Percentiles rank a stretch among this genome's conserved stretches.
Evolutionary conservation across 2,329 filamentous ascomycete genomes (phyloP).

Genomic region (Mycogone perniciosa): DNA sequence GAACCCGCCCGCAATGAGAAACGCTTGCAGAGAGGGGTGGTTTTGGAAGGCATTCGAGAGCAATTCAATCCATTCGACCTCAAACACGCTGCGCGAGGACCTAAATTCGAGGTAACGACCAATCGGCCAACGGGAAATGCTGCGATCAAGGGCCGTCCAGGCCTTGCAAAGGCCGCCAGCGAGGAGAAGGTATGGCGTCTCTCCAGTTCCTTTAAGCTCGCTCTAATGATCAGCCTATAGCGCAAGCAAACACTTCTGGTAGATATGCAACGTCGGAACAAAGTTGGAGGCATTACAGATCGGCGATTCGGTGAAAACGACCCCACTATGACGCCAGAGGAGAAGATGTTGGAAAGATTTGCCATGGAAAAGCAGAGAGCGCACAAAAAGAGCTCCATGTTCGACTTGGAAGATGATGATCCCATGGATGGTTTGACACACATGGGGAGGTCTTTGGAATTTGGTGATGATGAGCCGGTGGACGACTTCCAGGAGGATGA

Average conservation of each 20-base stretch:
- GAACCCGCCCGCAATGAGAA: conserved; percentile 61
- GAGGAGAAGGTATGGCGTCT: conserved; percentile 65
- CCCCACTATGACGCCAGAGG: conserved; percentile 85
- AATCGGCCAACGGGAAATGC: conserved; percentile 50
- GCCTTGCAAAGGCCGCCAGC: conserved; percentile 75
- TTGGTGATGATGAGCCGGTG: conserved; percentile 46
- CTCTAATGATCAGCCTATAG: conserved; percentile 32
- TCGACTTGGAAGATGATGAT: conserved; percentile 74
- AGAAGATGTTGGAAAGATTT: conserved; percentile 86
- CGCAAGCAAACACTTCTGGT: conserved; percentile 77
- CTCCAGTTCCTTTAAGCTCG: background rate
- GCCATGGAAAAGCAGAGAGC: conserved; percentile 76
- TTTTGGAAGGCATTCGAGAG: conserved; percentile 81
- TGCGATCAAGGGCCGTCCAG: conserved; percentile 65
- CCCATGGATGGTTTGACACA: conserved; percentile 70
- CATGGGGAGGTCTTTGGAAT: conserved; percentile 65
- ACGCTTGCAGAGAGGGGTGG: conserved; percentile 67
- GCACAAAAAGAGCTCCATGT: conserved; percentile 71
- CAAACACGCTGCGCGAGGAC: conserved; percentile 68
- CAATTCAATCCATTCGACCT: conserved; percentile 98
- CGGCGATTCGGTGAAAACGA: conserved; percentile 94
- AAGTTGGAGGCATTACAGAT: conserved; percentile 87
- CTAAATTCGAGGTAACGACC: conserved; percentile 80
- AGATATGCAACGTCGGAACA: conserved; percentile 83
- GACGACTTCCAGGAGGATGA: conserved; percentile 82